Evolutionary conservation across 352 stramenopile species (phyloP), one percentile per base, ranked within the genome.

Genomic region (Pythium dissotocum): DNA sequence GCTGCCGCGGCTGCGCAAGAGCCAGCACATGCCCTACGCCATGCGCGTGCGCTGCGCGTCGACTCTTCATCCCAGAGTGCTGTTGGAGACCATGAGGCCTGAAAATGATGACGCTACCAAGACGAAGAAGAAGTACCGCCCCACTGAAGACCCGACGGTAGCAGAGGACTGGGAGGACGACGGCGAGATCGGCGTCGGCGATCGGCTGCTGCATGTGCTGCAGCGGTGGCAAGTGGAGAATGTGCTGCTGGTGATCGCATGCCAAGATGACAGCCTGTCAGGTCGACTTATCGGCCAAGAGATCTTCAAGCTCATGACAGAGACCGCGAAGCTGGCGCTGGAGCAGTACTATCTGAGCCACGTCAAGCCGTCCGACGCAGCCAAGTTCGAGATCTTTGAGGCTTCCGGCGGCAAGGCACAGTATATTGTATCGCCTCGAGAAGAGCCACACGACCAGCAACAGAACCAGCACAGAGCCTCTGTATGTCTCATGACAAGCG

Each of bases 151-250:
- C 42, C n/a, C 55, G 8, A 72, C 69, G 0, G 59, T 92, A 21
- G 63, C 72, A 28, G 83, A 94, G 30, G 78, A 80, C 26, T 80
- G 81, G 63, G 73, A 85, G 1, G 81, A 95, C 59, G 74, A 84
- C 65, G 71, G 63, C 1, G 72, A 89, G 26, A 56, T 72, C 13
- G 83, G 83, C 10, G 79, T 88, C 6, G 86, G 87, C 26, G 85
- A 92, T 38, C 85, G 88, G 18, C 61, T 96, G 58, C 67, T 96
- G 48, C 85, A 95, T 54, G 51, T 95, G n/a, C 71, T 96, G 54
- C 81, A 90, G 65, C 79, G 82, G 49, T 95, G 89, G 89, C 80
- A 95, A 48, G 82, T 95, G 8, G 77, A 82, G 51, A 93, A 91
- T 62, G 72, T 92, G 4, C 60, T 88, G 53, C 59, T 96, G 1